Conservation (phyloP, 352 stramenopile genomes). For the Phytopythium montanum region DNA sequence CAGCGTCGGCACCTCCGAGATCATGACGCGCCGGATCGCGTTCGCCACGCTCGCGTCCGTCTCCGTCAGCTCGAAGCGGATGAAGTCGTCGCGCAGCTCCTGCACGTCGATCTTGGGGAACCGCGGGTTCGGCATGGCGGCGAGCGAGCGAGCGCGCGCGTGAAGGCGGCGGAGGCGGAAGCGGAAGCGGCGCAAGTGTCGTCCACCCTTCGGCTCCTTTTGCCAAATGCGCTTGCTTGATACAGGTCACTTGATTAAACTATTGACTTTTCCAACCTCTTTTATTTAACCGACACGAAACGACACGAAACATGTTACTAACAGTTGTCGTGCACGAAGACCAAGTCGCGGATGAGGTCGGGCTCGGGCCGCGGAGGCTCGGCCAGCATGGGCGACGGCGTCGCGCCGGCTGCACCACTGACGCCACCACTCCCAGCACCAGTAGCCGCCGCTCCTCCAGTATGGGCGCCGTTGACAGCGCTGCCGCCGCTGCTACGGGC, state of each 20-base stretch:
- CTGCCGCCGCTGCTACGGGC: neutral
- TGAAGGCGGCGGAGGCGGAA: neutral
- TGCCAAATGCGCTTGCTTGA: neutral
- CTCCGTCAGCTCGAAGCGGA: slow-evolving; percentile 97
- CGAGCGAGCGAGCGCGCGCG: neutral
- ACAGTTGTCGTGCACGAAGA: slow-evolving; percentile 50
- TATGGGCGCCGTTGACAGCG: neutral
- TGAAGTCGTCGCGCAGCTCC: slow-evolving; percentile 93
- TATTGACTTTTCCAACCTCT: no score
- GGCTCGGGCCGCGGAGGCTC: slow-evolving; percentile 26
- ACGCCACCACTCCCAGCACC: neutral
- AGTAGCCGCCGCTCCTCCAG: neutral
- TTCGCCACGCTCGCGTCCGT: slow-evolving; percentile 97
- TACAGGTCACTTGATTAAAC: no score
- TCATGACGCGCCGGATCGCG: slow-evolving; percentile 96
- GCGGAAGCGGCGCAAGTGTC: no score
- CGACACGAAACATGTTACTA: slow-evolving; percentile 10
- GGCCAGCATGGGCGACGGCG: slow-evolving; percentile 5
- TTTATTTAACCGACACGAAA: neutral
- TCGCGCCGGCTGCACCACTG: slow-evolving; percentile 9
- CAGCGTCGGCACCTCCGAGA: slow-evolving; percentile 96
- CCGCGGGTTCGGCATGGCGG: slow-evolving; percentile 75
- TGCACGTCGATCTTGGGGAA: slow-evolving; percentile 94
- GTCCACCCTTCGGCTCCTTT: neutral
- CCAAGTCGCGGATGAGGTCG: slow-evolving; percentile 41